Evolutionary conservation across 768 basidiomycete species (phyloP).

Genomic region (Favolaschia claudopus): DNA sequence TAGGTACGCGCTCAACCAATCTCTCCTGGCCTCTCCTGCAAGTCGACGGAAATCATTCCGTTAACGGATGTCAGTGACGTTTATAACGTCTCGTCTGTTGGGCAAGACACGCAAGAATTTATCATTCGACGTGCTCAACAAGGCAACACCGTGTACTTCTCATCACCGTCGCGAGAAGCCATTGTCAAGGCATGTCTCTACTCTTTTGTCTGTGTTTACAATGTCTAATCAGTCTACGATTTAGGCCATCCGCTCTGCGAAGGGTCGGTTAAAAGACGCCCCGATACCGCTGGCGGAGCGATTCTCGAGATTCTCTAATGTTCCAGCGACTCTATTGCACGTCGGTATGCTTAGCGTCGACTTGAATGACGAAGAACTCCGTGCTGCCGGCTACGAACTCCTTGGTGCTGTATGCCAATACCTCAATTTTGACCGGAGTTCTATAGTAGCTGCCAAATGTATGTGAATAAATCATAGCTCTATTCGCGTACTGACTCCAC

Average conservation of each 20-base stretch:
- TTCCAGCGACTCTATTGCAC: conserved; percentile 87
- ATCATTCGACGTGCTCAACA: conserved; percentile 79
- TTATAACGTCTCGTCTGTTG: conserved; percentile 76
- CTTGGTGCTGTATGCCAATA: conserved; percentile 79
- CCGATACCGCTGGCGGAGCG: conserved; percentile 64
- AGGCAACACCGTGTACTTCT: conserved; percentile 78
- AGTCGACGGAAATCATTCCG: conserved; percentile 83
- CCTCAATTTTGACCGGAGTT: conserved; percentile 78
- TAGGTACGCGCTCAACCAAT: conserved; percentile 78
- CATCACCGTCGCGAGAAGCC: conserved; percentile 69
- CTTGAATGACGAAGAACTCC: conserved; percentile 76
- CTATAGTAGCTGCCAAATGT: conserved; percentile 78
- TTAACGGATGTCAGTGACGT: conserved; percentile 87
- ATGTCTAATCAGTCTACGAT: background rate
- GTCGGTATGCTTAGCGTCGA: conserved; percentile 84
- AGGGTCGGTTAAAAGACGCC: conserved; percentile 68
- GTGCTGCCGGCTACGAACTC: conserved; percentile 81
- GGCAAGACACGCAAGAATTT: conserved; percentile 78
- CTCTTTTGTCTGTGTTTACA: background rate
- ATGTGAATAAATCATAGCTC: conserved; percentile 13
- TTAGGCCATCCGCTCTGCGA: conserved; percentile 79
- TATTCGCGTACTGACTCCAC: background rate
- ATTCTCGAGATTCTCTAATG: conserved; percentile 81
- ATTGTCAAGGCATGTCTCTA: conserved; percentile 70
- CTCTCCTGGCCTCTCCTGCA: conserved; percentile 71